Base-by-base conservation (phyloP, 257 asterid genomes). In the Osmanthus fragrans region DNA sequence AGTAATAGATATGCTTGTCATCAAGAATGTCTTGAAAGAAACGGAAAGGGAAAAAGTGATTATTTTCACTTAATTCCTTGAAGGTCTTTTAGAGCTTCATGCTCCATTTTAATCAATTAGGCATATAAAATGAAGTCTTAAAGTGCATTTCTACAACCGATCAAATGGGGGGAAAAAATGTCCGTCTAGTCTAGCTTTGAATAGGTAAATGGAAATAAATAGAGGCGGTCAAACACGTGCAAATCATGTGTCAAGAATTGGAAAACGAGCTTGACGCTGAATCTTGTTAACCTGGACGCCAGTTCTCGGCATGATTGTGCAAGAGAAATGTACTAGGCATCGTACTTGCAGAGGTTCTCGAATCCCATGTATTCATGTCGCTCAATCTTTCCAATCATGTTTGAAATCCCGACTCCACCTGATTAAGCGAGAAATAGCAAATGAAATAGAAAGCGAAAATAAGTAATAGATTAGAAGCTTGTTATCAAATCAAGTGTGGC, bases 321-420 rank as follows among this genome's bases (percentile, higher is more conserved):
- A 60, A 60, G 30, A 60, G 25, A 16, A 7, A 15, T 36, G 25
- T 0, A 9, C 79, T 76, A 92, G 5, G 69, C 82, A 0, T 77
- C 85, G 49, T 92, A 94, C 92, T 90, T 91, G 97, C 99, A 94
- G 71, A 94, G 84, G 86, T 91, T 85, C 79, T 94, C 97, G 42
- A 94, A 94, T 3, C 99, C 99, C 99, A 94, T 92, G 91, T 94
- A 94, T 49, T 94, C 95, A 19, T 88, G 82, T 69, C 80, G 86
- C 67, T 89, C 84, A 64, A 94, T 87, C 92, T 92, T 94, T 37
- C 92, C 91, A 4, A 94, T 77, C 99, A 94, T 94, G 88, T 92
- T 92, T 7, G 94, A 87, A 76, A 94, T 86, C 33, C 99, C 98
- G 72, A 94, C 98, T 39, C 99, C 99, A 74, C 99, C 99, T 94